Base-by-base conservation (phyloP, 768 basidiomycete species). In the Lactifluus pinguis region DNA sequence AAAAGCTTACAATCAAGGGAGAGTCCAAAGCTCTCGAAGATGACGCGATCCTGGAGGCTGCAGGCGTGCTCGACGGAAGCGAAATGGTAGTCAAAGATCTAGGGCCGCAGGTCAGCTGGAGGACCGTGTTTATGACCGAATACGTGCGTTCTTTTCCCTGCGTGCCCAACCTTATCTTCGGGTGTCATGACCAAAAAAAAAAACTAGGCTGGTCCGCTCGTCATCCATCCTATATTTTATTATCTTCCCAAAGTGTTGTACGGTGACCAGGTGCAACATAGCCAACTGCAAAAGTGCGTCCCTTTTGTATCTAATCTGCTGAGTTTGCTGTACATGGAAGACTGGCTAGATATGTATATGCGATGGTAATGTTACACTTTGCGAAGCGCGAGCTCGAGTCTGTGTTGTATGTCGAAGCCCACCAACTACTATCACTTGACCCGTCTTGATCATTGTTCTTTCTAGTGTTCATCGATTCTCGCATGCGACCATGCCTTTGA, bases 361-460 rank as follows among this genome's bases (percentile, higher is more conserved):
- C 75, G 3, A 79, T 97, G 65, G 84, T 92, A 39, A 78, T 97
- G 73, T 68, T 87, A 15, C 97, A 99, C 71, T 98, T 94, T 74
- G 62, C 82, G 49, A 99, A 99, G 74, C 87, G 97, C 55, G 92
- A 95, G 69, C 72, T 92, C 19, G 97, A 99, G 74, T 94, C 97
- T 2, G 59, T 95, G 4, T 95, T 93, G 90, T 89, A 57, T 58
- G 86, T 72, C 50, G 41, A 6, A 10, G 2, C 11, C 10, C 8
- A 10, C 30, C 19, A 9, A 17, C 36, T 6, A 25, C 45, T 8
- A 3, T 19, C 11, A 38, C 34, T 56, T 39, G 25, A 49, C n/a
- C n/a, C 7, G 14, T 39, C 36, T 10, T 57, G 30, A 36, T 0
- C 9, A 5, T 14, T 17, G 34, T 44, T n/a, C 49, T 21, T 34